Conservation (phyloP, 768 basidiomycete species). For the Russula compacta region DNA sequence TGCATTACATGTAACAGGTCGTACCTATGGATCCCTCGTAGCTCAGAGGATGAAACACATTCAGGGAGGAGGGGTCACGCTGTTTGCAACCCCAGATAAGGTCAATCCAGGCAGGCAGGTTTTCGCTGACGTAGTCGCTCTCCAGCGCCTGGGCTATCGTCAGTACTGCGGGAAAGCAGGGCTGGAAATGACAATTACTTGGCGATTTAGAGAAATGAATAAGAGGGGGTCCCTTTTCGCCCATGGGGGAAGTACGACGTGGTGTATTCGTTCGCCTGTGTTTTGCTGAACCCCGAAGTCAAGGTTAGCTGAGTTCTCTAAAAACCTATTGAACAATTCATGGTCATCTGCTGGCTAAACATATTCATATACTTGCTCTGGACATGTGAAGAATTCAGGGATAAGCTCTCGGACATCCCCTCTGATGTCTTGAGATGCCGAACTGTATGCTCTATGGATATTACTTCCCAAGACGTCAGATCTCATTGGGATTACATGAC, state of each 20-base stretch:
- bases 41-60: constrained; percentile 88
- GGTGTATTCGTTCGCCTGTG: constrained; percentile 70
- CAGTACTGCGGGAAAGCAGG: background rate
- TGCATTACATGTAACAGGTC: background rate
- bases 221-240: constrained; percentile 75
- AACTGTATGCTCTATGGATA: constrained; percentile 70
- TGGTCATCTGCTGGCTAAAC: background rate
- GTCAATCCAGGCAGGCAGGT: constrained; percentile 86
- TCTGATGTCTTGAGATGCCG: constrained; percentile 75
- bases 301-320: constrained; percentile 70
- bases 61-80: constrained; percentile 63
- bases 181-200: constrained; percentile 13
- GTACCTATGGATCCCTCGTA: constrained; percentile 84
- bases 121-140: constrained; percentile 76
- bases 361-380: constrained; percentile 45
- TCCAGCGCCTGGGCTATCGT: constrained; percentile 58
- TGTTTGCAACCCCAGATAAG: constrained; percentile 88
- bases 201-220: constrained; percentile 72
- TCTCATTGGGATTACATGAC: constrained; percentile 9
- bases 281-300: constrained; percentile 71
- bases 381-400: constrained; percentile 79
- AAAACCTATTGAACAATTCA: constrained; percentile 43
- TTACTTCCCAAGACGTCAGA: constrained; percentile 38
- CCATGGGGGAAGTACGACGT: constrained; percentile 89
- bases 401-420: constrained; percentile 93